Evolutionary conservation across 352 stramenopile species (phyloP).

Genomic region (Phytophthora cactorum): DNA sequence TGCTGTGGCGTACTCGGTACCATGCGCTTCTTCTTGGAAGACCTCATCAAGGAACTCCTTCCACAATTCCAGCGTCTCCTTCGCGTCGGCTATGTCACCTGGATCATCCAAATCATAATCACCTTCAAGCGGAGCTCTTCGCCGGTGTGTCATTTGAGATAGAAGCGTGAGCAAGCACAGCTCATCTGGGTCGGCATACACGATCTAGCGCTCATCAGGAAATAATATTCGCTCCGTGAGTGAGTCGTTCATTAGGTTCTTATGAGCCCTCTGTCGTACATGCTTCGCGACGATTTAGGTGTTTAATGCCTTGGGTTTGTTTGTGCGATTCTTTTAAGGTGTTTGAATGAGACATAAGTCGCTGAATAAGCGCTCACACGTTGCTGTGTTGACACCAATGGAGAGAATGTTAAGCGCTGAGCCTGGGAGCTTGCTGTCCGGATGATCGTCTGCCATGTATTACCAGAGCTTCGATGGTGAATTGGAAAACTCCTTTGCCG

Average conservation of each 20-base stretch:
- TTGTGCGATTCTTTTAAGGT: conserved; percentile 1
- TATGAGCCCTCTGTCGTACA: neutral
- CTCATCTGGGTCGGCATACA: conserved; percentile 3
- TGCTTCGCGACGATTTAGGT: conserved; percentile 6
- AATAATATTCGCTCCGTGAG: conserved; percentile 5
- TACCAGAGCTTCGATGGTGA: conserved; percentile 9
- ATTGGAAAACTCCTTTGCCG: neutral
- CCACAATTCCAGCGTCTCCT: conserved; percentile 4
- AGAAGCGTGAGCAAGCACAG: neutral
- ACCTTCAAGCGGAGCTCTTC: conserved; percentile 1
- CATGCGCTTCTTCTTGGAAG: neutral
- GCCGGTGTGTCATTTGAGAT: neutral
- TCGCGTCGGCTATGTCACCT: neutral
- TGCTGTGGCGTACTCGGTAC: neutral
- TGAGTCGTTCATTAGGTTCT: neutral
- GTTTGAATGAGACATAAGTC: conserved; percentile 8
- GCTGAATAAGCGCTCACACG: conserved; percentile 13
- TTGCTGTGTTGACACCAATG: conserved; percentile 10
- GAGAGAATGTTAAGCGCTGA: conserved; percentile 10
- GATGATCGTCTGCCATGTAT: conserved; percentile 4
- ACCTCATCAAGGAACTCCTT: conserved; percentile 5
- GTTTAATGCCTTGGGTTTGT: neutral
- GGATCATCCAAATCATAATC: conserved; percentile 8
- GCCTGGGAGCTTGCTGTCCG: neutral
- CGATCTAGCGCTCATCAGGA: conserved; percentile 5